Evolutionary conservation across 202 grass and related monocot species (phyloP).

Genomic region (Carex sylvatica): DNA sequence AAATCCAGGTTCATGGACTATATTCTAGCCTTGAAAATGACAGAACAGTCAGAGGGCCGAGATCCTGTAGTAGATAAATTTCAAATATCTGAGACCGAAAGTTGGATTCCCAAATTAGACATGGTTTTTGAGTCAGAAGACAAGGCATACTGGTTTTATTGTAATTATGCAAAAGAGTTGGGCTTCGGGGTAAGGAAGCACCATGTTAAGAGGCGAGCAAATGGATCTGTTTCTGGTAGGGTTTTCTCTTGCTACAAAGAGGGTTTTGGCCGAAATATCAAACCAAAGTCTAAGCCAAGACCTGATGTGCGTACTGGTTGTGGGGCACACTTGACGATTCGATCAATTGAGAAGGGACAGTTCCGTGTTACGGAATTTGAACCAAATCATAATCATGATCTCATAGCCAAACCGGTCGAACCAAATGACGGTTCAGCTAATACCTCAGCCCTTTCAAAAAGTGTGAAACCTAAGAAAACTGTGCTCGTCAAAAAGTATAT

Average conservation of each 20-base stretch:
- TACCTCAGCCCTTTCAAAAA: background rate
- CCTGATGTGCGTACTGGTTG: slow-evolving; percentile 34
- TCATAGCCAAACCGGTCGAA: background rate
- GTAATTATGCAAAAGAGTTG: slow-evolving; percentile 35
- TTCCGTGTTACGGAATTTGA: slow-evolving; percentile 41
- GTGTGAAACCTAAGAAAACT: slow-evolving; percentile 8
- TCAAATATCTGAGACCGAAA: slow-evolving; percentile 13
- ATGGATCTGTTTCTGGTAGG: slow-evolving; percentile 28
- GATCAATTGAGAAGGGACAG: slow-evolving; percentile 20
- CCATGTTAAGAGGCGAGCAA: slow-evolving; percentile 33
- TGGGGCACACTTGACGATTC: slow-evolving; percentile 34
- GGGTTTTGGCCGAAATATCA: slow-evolving; percentile 33
- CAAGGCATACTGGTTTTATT: slow-evolving; percentile 45
- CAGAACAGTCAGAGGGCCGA: background rate
- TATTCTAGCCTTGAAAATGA: slow-evolving; percentile 1
- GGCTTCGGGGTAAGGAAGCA: slow-evolving; percentile 43
- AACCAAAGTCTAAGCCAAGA: slow-evolving; percentile 28
- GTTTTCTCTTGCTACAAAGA: slow-evolving; percentile 48
- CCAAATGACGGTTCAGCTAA: background rate
- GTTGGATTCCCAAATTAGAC: slow-evolving; percentile 37
- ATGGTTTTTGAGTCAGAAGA: slow-evolving; percentile 43
- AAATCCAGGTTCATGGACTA: background rate
- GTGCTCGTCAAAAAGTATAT: background rate
- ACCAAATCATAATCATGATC: slow-evolving; percentile 38
- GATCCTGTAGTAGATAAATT: background rate